Evolutionary conservation across 805 yeast genomes (phyloP).

Genomic region (Wickerhamiella parazyma): DNA sequence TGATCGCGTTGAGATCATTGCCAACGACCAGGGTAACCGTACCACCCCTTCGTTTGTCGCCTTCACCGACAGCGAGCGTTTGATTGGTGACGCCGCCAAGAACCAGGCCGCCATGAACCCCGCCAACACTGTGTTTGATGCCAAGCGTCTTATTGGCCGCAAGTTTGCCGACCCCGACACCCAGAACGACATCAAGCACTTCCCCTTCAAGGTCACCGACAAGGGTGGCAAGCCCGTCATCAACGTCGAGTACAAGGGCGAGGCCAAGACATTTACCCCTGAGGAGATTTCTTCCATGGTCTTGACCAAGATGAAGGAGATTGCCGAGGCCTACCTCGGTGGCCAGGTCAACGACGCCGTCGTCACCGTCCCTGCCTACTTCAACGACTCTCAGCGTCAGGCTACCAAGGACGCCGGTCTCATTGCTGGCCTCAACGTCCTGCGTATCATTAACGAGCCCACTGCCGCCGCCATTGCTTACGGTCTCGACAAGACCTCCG

Average conservation of each 20-base stretch:
- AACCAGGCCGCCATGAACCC: conserved; percentile 95
- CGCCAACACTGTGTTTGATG: conserved; percentile 69
- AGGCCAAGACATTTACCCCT: conserved; percentile 76
- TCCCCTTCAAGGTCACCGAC: conserved; percentile 77
- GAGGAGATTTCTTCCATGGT: conserved; percentile 94
- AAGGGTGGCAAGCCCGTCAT: conserved; percentile 68
- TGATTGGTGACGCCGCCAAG: conserved; percentile 95
- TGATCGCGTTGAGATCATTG: conserved; percentile 81
- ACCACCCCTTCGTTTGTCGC: conserved; percentile 95
- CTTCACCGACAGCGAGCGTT: conserved; percentile 82
- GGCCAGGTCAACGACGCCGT: conserved; percentile 71
- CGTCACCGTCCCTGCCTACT: conserved; percentile 77
- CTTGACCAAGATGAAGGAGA: conserved; percentile 74
- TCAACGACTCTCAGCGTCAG: conserved; percentile 81
- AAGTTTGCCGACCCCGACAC: conserved; percentile 71
- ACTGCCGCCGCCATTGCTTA: conserved; percentile 97
- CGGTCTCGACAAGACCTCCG: conserved; percentile 82
- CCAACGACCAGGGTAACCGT: conserved; percentile 98
- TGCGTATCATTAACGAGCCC: conserved; percentile 80
- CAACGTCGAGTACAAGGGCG: conserved; percentile 71
- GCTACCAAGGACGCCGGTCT: conserved; percentile 85
- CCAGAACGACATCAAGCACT: conserved; percentile 81
- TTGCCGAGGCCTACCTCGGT: conserved; percentile 73
- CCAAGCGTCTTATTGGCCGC: conserved; percentile 91
- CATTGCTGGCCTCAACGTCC: conserved; percentile 71